Evolutionary conservation across 345 rosid species (phyloP).

Genomic region (Clarkia xantiana): DNA sequence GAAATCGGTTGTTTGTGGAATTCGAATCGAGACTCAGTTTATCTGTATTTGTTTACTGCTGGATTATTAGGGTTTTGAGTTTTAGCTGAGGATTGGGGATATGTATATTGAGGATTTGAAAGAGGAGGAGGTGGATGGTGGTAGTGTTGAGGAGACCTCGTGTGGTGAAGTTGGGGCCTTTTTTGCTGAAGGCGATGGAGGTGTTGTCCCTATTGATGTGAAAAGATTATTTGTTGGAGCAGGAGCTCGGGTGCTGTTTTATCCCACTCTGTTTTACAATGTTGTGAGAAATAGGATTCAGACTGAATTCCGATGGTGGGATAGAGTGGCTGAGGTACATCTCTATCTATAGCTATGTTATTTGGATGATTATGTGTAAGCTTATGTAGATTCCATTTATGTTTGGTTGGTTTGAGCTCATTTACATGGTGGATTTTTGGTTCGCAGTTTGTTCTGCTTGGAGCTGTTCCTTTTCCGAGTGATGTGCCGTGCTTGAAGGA

Average conservation of each 20-base stretch:
- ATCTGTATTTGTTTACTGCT: neutral
- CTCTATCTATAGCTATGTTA: neutral
- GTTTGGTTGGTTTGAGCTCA: neutral
- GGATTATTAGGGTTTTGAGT: conserved; percentile 1
- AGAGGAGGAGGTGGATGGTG: conserved; percentile 25
- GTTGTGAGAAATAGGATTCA: conserved; percentile 83
- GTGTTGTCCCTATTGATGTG: conserved; percentile 21
- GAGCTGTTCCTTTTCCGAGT: conserved; percentile 72
- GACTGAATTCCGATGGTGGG: conserved; percentile 97
- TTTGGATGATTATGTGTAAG: neutral
- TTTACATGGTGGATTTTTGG: too few relatives aligned
- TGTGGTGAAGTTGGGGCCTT: conserved; percentile 6
- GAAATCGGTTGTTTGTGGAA: neutral
- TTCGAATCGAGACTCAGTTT: neutral
- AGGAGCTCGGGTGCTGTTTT: conserved; percentile 88
- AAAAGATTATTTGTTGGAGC: conserved; percentile 77
- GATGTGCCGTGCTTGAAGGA: conserved; percentile 63
- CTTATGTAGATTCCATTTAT: neutral
- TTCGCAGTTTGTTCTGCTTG: conserved; percentile 48
- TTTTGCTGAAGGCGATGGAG: conserved; percentile 11
- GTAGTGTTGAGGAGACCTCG: conserved; percentile 9
- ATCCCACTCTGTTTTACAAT: conserved; percentile 80
- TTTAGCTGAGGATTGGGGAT: conserved; percentile 19
- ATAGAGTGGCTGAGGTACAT: conserved; percentile 69
- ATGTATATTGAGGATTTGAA: conserved; percentile 83